These are phyloP conservation scores for Houttuynia cordata DNA, from an alignment of 164 flowering plant genomes.

Conservation along the genomic window DNA sequence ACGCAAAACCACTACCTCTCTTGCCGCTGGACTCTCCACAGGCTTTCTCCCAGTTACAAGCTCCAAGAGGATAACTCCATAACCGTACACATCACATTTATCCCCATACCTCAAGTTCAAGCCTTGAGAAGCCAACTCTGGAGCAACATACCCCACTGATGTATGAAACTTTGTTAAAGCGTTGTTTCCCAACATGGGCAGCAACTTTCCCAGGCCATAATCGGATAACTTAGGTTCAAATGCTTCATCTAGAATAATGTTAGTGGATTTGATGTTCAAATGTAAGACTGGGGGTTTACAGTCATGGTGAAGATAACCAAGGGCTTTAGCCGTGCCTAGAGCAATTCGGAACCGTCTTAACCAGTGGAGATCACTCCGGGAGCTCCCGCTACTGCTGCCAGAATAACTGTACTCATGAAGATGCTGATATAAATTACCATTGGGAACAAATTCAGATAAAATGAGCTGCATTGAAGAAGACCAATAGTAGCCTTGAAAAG, in stretches of 20 bases:
- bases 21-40: slow-evolving; percentile 57
- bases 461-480: slow-evolving; percentile 79
- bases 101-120: slow-evolving; percentile 51
- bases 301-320: slow-evolving; percentile 92
- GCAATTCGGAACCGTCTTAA: slow-evolving; percentile 74
- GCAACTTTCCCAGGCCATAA: slow-evolving; percentile 64
- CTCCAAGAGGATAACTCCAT: slow-evolving; percentile 80
- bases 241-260: slow-evolving; percentile 67
- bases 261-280: slow-evolving; percentile 83
- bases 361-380: slow-evolving; percentile 57
- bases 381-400: slow-evolving; percentile 51
- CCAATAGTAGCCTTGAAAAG: slow-evolving; percentile 92
- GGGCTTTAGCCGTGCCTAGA: slow-evolving; percentile 81
- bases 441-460: slow-evolving; percentile 65
- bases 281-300: slow-evolving; percentile 79
- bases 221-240: slow-evolving; percentile 73
- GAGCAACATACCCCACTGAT: slow-evolving; percentile 85
- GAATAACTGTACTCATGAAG: slow-evolving; percentile 48
- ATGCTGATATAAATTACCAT: slow-evolving; percentile 75
- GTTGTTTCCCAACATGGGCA: slow-evolving; percentile 57
- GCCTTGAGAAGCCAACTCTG: slow-evolving; percentile 70
- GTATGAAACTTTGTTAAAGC: slow-evolving; percentile 62
- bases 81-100: slow-evolving; percentile 90
- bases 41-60: slow-evolving; percentile 93
- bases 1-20: slow-evolving; percentile 66